phyloP scores from a whole-genome alignment of 202 grass and related monocot genomes.

The Brachypodium distachyon region DNA sequence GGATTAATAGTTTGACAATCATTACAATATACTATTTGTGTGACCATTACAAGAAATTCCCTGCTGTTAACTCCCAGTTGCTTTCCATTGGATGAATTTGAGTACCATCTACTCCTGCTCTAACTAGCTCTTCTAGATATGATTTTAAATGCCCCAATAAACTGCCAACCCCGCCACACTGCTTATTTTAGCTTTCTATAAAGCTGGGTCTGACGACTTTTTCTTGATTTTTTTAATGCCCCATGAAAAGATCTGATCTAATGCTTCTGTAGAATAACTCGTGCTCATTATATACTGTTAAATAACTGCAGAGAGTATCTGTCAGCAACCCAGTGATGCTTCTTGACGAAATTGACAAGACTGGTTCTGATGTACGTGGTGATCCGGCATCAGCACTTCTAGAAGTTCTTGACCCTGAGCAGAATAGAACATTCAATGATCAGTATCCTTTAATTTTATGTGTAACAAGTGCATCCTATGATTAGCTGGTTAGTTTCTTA shows the following conservation, averaged over 20 bases:
- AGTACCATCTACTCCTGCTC: background rate
- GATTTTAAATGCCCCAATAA: background rate
- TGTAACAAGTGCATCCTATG: conserved; percentile 3
- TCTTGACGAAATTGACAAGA: conserved; percentile 99
- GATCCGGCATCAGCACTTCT: conserved; percentile 96
- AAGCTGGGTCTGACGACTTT: background rate
- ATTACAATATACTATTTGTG: background rate
- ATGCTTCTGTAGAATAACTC: background rate
- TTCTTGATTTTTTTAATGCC: background rate
- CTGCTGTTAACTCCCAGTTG: background rate
- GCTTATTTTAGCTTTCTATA: background rate
- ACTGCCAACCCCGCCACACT: background rate
- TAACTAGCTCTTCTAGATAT: background rate
- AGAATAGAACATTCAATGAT: conserved; percentile 92
- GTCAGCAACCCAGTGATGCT: conserved; percentile 98
- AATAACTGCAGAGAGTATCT: conserved; percentile 74
- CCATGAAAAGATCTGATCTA: background rate
- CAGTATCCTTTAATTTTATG: conserved; percentile 79
- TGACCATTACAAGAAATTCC: background rate
- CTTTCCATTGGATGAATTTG: background rate
- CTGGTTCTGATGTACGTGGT: conserved; percentile 94
- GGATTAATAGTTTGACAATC: background rate
- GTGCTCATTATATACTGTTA: conserved; percentile 16
- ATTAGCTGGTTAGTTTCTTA: conserved; percentile 3
- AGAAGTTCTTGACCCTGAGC: conserved; percentile 99